These are phyloP conservation scores for Amniculicola lignicola DNA, from an alignment of 495 filamentous ascomycete species.

Conservation along the genomic window DNA sequence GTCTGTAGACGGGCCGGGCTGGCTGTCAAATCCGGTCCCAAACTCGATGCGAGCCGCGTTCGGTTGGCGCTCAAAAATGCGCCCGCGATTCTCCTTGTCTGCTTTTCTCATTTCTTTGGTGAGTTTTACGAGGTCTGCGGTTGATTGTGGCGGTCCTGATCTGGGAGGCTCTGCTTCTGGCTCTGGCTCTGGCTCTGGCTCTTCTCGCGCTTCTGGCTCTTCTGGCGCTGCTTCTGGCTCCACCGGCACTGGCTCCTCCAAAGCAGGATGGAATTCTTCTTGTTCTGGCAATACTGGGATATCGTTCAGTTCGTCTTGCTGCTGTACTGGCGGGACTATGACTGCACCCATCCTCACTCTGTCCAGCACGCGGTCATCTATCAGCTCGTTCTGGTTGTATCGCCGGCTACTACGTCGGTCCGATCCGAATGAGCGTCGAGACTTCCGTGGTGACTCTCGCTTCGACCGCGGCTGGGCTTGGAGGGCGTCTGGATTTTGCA, in stretches of 20 bases:
- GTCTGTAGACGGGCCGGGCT: constrained; percentile 27
- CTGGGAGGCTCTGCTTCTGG: neutral
- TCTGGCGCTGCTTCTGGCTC: neutral
- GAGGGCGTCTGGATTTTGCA: neutral
- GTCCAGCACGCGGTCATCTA: constrained; percentile 1
- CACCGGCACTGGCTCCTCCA: neutral
- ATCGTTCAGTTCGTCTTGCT: neutral
- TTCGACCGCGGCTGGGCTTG: neutral
- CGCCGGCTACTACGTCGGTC: constrained; percentile 18
- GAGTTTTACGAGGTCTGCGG: constrained; percentile 14
- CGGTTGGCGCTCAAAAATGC: constrained; percentile 44
- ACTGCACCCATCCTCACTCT: constrained; percentile 8
- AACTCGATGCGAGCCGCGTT: constrained; percentile 39
- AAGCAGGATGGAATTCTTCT: too few relatives aligned
- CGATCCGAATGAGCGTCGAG: constrained; percentile 9
- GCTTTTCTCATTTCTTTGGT: constrained; percentile 33
- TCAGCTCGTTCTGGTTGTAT: constrained; percentile 10
- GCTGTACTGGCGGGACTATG: neutral
- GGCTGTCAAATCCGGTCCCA: constrained; percentile 29
- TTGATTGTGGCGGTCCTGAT: constrained; percentile 14
- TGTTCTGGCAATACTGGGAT: neutral
- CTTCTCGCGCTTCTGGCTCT: neutral
- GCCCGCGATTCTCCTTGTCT: constrained; percentile 28
- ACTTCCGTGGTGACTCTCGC: constrained; percentile 4
- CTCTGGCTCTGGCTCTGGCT: neutral